These are phyloP conservation scores for Syzygium oleosum DNA, from an alignment of 345 rosid species.

Conservation along the genomic window DNA sequence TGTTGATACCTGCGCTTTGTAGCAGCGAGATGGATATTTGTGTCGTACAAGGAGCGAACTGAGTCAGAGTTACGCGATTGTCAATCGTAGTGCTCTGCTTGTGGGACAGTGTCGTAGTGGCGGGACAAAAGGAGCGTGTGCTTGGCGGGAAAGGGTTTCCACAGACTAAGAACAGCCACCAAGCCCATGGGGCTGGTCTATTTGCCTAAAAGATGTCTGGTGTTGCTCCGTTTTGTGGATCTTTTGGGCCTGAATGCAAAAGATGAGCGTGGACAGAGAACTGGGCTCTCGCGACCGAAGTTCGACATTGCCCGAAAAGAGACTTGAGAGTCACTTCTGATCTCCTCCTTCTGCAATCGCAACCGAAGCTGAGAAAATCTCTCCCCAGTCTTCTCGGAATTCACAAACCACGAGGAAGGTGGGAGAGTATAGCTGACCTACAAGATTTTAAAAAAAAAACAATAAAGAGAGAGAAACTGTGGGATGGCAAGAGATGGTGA, in stretches of 20 bases:
- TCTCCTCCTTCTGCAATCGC: too few species aligned
- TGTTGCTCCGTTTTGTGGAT: not conserved
- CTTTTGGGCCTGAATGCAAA: not conserved
- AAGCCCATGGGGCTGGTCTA: not conserved
- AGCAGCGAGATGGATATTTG: not conserved
- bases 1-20: not conserved
- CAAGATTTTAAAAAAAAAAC: not conserved
- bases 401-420: not conserved
- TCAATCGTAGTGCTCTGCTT: not conserved
- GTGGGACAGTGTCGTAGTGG: not conserved
- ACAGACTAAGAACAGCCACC: not conserved
- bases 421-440: not conserved
- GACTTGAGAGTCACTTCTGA: too few species aligned
- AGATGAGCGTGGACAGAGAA: not conserved
- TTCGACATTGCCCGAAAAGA: too few species aligned
- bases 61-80: not conserved
- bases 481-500: not conserved
- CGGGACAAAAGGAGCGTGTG: not conserved
- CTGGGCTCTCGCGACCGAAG: too few species aligned
- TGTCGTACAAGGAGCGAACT: not conserved
- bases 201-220: not conserved
- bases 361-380: too few species aligned
- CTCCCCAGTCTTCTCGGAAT: too few species aligned
- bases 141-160: not conserved
- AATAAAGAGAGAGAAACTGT: not conserved